These are phyloP conservation scores for Sutorius eximius DNA, from an alignment of 1,284 basidiomycete genomes.

Conservation along the genomic window DNA sequence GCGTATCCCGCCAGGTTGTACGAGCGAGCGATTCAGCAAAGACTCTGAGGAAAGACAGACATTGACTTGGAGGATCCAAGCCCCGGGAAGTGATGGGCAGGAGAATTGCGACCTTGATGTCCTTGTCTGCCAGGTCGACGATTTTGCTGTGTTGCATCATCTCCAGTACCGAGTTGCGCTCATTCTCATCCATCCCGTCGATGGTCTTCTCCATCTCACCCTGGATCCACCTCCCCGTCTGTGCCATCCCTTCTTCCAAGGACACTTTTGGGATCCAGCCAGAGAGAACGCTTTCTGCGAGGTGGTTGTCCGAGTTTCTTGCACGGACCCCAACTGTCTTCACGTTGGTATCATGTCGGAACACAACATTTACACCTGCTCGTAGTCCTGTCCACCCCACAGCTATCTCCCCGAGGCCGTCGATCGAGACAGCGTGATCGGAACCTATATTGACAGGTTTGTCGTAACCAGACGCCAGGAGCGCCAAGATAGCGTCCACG, in stretches of 20 bases:
- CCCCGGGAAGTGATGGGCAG: constrained; percentile 56
- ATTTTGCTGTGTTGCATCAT: constrained; percentile 36
- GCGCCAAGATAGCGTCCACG: constrained; percentile 46
- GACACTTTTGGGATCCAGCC: constrained; percentile 44
- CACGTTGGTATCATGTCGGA: constrained; percentile 26
- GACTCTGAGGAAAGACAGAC: constrained; percentile 40
- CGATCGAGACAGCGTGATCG: constrained; percentile 44
- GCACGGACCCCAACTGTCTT: constrained; percentile 50
- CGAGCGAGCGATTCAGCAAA: constrained; percentile 46
- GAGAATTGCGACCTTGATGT: constrained; percentile 49
- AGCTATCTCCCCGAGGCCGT: constrained; percentile 46
- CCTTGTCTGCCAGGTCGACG: constrained; percentile 39
- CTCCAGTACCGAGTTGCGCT: constrained; percentile 18
- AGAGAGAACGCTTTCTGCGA: constrained; percentile 32
- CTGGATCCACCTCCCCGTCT: constrained; percentile 49
- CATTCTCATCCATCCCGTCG: constrained; percentile 3
- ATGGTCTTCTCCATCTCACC: constrained; percentile 36
- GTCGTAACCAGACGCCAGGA: constrained; percentile 40
- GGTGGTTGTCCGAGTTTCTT: constrained; percentile 53
- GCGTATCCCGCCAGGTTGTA: constrained; percentile 50
- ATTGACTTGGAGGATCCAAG: constrained; percentile 33
- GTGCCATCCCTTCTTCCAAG: constrained; percentile 47
- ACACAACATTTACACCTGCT: constrained; percentile 25
- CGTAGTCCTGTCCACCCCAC: constrained; percentile 36
- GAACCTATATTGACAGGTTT: constrained; percentile 55